Base-by-base conservation (phyloP, 129 eudicot species). In the Helichrysum umbraculigerum region DNA sequence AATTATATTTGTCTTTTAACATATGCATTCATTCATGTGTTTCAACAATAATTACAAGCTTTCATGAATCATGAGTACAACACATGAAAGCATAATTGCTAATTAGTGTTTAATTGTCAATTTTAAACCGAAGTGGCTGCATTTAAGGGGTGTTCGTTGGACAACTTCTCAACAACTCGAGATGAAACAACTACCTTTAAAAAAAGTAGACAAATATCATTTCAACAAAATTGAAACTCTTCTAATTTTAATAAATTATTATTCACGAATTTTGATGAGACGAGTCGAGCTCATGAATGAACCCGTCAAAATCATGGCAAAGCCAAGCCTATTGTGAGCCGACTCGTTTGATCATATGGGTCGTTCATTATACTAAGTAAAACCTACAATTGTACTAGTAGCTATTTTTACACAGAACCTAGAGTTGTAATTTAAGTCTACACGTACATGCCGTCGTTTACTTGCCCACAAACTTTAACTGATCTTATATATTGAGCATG, bases 111-210 rank as follows among this genome's bases (percentile, higher is more conserved):
- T 64, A 52, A 72, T 63, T 74, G 72, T 63, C 78, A 79, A 41
- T 22, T 39, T 39, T 11, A 68, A 68, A 69, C 75, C 29, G 57
- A 64, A 17, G 51, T 54, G 73, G 73, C 65, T 79, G 73, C 78
- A 79, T 50, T 19, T 44, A 56, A 47, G 68, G 66, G 76, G 60
- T 56, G 76, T 78, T 82, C 61, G 88, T 85, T 85, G 88, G 81
- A 78, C 86, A 81, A 82, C 83, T 79, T 67, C 73, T 71, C 60
- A 56, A 68, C 81, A 74, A 78, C 78, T 72, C 1, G 32, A 81
- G 32, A 81, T 47, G 72, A 69, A 68, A 56, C 64, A 47, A 78
- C 44, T 65, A 66, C 3, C 34, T 32, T 56, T 52, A 52, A 20
- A 76, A 80, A 52, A 85, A 34, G 65, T 64, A 51, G 39, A 64